Conservation (phyloP, 768 basidiomycete species). For the Phylloporus scabripes region DNA sequence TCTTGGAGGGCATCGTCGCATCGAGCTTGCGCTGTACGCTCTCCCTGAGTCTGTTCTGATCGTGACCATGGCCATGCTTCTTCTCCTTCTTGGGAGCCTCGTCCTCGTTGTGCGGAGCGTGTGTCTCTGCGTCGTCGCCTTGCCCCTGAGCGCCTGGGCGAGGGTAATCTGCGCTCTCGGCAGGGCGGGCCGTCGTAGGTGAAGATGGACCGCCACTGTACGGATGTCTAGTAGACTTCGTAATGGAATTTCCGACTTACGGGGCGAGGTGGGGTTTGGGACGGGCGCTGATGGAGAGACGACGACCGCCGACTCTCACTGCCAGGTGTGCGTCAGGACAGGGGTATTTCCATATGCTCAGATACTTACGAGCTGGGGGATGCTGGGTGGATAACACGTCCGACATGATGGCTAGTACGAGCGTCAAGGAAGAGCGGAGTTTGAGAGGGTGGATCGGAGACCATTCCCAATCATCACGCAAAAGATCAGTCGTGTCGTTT, state of each 20-base stretch:
- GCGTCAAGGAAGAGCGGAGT: constrained; percentile 12
- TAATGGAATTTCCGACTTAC: constrained; percentile 24
- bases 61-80: constrained; percentile 35
- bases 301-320: constrained; percentile 47
- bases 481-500: constrained; percentile 19
- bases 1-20: constrained; percentile 45
- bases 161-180: constrained; percentile 43
- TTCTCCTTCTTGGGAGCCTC: constrained; percentile 46
- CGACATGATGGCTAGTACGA: constrained; percentile 20
- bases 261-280: constrained; percentile 31
- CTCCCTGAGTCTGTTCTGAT: constrained; percentile 45
- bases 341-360: background rate
- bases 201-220: background rate
- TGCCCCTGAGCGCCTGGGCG: constrained; percentile 43
- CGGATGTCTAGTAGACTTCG: background rate
- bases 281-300: constrained; percentile 42
- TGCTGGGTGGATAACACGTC: constrained; percentile 34
- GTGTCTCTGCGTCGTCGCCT: constrained; percentile 23
- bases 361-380: constrained; percentile 43
- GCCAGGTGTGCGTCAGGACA: background rate
- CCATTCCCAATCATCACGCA: background rate
- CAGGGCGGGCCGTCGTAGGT: constrained; percentile 8
- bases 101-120: constrained; percentile 40
- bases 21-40: constrained; percentile 43
- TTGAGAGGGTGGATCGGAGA: background rate